Evolutionary conservation across 1,284 basidiomycete species (phyloP), one percentile per base, ranked within the genome.

Genomic region (Tilletia horrida): DNA sequence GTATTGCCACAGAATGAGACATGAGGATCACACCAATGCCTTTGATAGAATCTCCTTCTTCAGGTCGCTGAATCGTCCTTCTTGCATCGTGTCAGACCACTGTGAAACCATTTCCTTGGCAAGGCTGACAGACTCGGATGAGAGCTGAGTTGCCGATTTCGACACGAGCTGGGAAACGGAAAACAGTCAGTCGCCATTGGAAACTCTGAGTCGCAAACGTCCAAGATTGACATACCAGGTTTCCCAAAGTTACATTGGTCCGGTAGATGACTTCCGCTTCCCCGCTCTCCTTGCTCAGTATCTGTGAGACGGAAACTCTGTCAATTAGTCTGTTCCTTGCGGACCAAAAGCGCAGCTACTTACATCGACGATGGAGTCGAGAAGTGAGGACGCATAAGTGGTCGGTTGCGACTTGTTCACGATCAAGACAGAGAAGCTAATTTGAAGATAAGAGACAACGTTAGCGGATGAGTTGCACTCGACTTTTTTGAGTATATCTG

Each of bases 221-320:
- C 16, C 11, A 14, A 27, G 21, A 18, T 52, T 1, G 11, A 48
- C 35, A 13, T 27, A 92, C 91, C 59, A 91, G 82, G 81, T 98
- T 97, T 40, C 95, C 95, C 2, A 97, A 84, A 0, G 90, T 93
- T 16, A 96, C 90, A 7, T 91, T 83, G 1, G 89, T 85, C 31
- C 95, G 88, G 81, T 97, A 97, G 14, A 87, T 86, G 1, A 90
- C 88, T 79, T 98, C 95, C 23, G 88, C 85, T 69, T 98, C 95
- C 18, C 83, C 83, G 50, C 82, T 86, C 82, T 94, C 71, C 29
- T 67, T 48, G 7, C 14, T 65, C 62, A 75, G 44, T 35, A 65
- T 67, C 63, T 64, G 40, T 35, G 59, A 11, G 27, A n/a, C 25
- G 45, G 52, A n/a, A 45, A 44, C 16, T 16, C 31, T 25, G 18